These are phyloP conservation scores for Dalbergia cultrata DNA, from an alignment of 306 rosid species.

Conservation along the genomic window DNA sequence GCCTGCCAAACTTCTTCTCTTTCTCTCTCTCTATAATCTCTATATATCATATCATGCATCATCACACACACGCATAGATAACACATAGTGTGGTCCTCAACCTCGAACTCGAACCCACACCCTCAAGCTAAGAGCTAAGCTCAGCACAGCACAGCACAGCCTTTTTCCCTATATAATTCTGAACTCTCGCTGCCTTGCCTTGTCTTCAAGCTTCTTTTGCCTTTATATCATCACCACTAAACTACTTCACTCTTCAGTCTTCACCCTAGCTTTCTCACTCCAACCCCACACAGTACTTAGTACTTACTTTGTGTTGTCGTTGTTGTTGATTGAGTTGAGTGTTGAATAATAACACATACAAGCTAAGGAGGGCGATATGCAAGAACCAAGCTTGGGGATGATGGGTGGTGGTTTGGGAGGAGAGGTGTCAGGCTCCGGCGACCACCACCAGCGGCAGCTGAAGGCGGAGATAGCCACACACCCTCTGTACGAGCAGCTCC, in stretches of 20 bases:
- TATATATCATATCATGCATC: neutral
- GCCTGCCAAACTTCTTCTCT: neutral
- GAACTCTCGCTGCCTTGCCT: neutral
- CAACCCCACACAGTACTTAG: neutral
- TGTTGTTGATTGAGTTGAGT: neutral
- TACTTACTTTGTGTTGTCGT: neutral
- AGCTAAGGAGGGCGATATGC: slow-evolving; percentile 53
- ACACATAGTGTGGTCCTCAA: slow-evolving; percentile 58
- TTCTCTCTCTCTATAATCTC: slow-evolving; percentile 1
- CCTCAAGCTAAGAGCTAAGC: neutral
- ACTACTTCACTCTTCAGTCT: too few species aligned
- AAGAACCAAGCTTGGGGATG: slow-evolving; percentile 82
- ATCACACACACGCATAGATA: neutral
- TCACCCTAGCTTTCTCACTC: neutral
- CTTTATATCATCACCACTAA: neutral
- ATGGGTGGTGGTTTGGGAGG: slow-evolving; percentile 57
- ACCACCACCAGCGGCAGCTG: slow-evolving; percentile 60
- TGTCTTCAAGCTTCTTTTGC: slow-evolving; percentile 8
- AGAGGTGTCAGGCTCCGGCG: slow-evolving; percentile 51
- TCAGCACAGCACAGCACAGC: neutral
- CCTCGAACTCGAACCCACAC: neutral
- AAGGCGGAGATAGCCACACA: slow-evolving; percentile 94
- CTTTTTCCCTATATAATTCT: slow-evolving; percentile 27
- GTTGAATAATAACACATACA: neutral
- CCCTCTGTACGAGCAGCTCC: slow-evolving; percentile 86